Evolutionary conservation across 805 yeast genomes (phyloP), one percentile per base, ranked within the genome.

Genomic region (Spathaspora gorwiae): DNA sequence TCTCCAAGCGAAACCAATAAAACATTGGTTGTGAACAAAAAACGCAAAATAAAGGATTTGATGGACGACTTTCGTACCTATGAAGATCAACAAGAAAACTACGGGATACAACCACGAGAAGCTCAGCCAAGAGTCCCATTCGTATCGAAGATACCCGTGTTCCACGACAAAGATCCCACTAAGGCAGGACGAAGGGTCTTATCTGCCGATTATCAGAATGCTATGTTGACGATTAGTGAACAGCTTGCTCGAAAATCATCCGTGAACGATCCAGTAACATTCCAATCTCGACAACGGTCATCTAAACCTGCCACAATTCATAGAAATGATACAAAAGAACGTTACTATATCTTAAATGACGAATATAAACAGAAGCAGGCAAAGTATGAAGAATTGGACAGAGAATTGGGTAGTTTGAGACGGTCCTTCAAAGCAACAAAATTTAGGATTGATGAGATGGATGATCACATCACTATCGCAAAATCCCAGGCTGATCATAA

Each of bases 351-450:
- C 8, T 42, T 42, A 12, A 38, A 39, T 13, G 48, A 46, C 15
- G 48, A 46, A 30, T 35, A 27, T 14, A 42, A 32, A 15, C 32
- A 38, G 10, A 26, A 36, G 7, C 27, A 29, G 30, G 19, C 3
- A 8, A 35, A 37, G 24, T 31, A 40, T 14, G 46, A 46, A 3
- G 12, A 41, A 5, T 32, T 46, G 26, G 19, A 29, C 1, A 19
- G 24, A 6, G 47, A 47, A 35, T 44, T 47, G n/a, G 19, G n/a
- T n/a, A 34, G 38, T 26, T 26, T 47, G 8, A 43, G 36, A 33
- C 32, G 36, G 13, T 41, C 34, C 3, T 13, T 34, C 35, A 34
- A 36, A 8, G 26, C 35, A 19, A 43, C 30, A 14, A 35, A 39
- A 29, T n/a, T 13, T 14, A 36, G 31, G 24, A 31, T 44, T 27